Evolutionary conservation across 495 filamentous ascomycete genomes (phyloP), one percentile per base, ranked within the genome.

Genomic region (Neurospora africana): DNA sequence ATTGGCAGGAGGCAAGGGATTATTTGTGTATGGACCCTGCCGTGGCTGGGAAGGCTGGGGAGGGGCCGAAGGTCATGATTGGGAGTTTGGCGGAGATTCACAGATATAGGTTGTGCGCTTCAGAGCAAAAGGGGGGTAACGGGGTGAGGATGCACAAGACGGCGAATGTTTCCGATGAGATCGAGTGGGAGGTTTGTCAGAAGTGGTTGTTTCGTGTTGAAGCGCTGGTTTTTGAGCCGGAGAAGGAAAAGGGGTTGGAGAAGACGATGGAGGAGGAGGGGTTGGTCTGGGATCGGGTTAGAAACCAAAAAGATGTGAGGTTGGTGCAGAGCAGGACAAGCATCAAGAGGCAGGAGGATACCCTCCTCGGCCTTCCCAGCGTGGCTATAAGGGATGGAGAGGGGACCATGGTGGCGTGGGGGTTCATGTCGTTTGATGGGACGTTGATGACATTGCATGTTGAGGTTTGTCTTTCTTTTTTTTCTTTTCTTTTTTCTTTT

Each of bases 191-290:
- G 69, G 74, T 81, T 35, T 81, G 78, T 53, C 78, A 80, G 37
- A 85, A 84, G 80, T 86, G 82, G 81, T 70, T 85, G 21, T 84
- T 85, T 69, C 74, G 77, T 5, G 38, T 75, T 0, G 78, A 78
- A 39, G 76, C 23, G 0, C 11, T 58, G 4, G 23, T 37, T 2
- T 37, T 9, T 1, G 9, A 8, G 8, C 8, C 36, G 8, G 36
- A 37, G 7, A 37, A 37, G 36, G 7, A 37, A 7, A 7, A 0
- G 9, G 36, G 41, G 6, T 40, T 37, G 72, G 41, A 71, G 19
- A 73, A 65, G 67, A 73, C 17, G 30, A 73, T 36, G 69, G 17
- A 75, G 23, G 70, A 37, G 10, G 69, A 72, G 38, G 78, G 74
- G 27, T 73, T 80, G 76, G 36, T 69, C 5, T 85, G 82, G 82